Evolutionary conservation across 2,329 filamentous ascomycete species (phyloP).

Genomic region (Davidsoniella neocaledoniae): DNA sequence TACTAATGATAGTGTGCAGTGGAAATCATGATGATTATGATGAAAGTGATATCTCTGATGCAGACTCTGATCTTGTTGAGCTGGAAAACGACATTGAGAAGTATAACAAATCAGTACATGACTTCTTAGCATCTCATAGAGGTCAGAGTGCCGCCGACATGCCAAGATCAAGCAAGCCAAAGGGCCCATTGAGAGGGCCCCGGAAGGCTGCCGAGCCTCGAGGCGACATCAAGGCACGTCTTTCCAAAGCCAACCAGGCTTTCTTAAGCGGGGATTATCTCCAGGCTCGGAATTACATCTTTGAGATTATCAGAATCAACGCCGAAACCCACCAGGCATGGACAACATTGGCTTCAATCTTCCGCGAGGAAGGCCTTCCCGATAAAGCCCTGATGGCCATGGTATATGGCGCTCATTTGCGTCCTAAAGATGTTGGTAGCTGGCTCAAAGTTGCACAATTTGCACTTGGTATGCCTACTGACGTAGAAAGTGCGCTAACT

Average conservation of each 20-base stretch:
- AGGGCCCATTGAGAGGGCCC: conserved; percentile 25
- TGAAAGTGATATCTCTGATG: conserved; percentile 22
- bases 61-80: conserved; percentile 29
- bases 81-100: conserved; percentile 27
- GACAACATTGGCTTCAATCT: conserved; percentile 43
- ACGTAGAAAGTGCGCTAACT: conserved; percentile 30
- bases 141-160: not conserved
- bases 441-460: conserved; percentile 45
- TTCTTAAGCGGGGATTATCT: conserved; percentile 47
- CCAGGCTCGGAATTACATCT: conserved; percentile 38
- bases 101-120: conserved; percentile 25
- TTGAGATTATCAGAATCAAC: conserved; percentile 51
- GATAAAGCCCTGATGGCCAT: conserved; percentile 41
- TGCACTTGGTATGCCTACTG: conserved; percentile 24
- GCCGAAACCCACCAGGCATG: conserved; percentile 50
- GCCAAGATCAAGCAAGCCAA: conserved; percentile 12
- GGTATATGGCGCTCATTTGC: conserved; percentile 44
- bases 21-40: conserved; percentile 1
- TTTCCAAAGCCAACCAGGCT: conserved; percentile 49
- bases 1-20: not conserved
- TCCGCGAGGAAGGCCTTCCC: conserved; percentile 40
- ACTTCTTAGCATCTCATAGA: conserved; percentile 23
- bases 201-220: conserved; percentile 50
- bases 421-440: conserved; percentile 39
- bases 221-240: conserved; percentile 51